Evolutionary conservation across 148 eudicot genomes (phyloP), one percentile per base, ranked within the genome.

Genomic region (Fagopyrum esculentum): DNA sequence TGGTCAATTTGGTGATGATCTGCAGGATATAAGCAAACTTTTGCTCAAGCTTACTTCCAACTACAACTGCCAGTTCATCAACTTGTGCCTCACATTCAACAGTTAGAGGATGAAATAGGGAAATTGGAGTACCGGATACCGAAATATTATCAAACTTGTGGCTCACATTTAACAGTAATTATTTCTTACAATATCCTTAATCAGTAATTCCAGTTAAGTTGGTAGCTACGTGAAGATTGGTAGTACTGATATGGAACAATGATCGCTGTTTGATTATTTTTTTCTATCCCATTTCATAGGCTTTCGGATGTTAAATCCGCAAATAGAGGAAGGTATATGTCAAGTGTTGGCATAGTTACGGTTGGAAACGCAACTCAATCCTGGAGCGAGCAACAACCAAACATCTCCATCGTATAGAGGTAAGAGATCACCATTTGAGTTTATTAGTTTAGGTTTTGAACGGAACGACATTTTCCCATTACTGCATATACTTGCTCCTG

Each of bases 261-360:
- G 26, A 22, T 22, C 26, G 26, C 26, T 22, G 26, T 22, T 22
- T 22, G 26, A 22, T 22, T 22, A 22, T 22, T 51, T n/a, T n/a
- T 11, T 51, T 13, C 35, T 22, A 35, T 19, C 35, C 26, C 13
- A 8, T 74, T 13, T 10, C n/a, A 15, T 79, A 91, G 97, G 97
- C 77, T 91, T 77, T 73, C 88, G 89, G 55, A 89, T 85, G 81
- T 87, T 89, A 19, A 82, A 87, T 74, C 93, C 87, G 50, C 93
- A 91, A 72, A 88, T 91, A n/a, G 97, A 91, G 87, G 97, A 91
- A 82, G 97, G 97, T 26, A 91, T 91, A 73, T 91, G 97, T 72
- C 97, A 91, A 78, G 97, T 91, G 68, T 72, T 91, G 52, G 97
- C 93, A 55, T 82, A 87, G 70, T 82, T 87, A 86, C 89, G 97